Evolutionary conservation across 441 rosid genomes (phyloP).

Genomic region (Eugenia klotzschiana): DNA sequence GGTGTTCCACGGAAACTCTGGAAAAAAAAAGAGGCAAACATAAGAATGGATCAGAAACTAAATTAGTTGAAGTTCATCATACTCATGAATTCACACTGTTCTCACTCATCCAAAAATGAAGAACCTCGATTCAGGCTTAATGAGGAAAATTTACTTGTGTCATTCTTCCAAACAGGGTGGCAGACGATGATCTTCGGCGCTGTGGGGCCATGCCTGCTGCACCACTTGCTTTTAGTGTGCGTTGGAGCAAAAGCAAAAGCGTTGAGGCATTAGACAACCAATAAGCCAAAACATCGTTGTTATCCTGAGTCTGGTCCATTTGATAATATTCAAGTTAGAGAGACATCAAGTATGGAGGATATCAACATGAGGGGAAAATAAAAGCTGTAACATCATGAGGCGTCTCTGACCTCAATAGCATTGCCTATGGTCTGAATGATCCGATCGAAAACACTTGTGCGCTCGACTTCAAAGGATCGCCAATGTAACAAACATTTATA

Average conservation of each 20-base stretch:
- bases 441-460: conserved; percentile 87
- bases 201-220: conserved; percentile 99
- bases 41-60: conserved; percentile 1
- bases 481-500: conserved; percentile 94
- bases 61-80: background rate
- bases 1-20: conserved; percentile 97
- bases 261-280: conserved; percentile 98
- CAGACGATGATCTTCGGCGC: conserved; percentile 95
- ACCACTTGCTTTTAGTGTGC: conserved; percentile 91
- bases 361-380: background rate
- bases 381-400: background rate
- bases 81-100: background rate
- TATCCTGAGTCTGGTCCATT: conserved; percentile 64
- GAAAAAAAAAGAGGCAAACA: conserved; percentile 5
- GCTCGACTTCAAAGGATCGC: conserved; percentile 97
- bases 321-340: conserved; percentile 4
- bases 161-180: conserved; percentile 93
- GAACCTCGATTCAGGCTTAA: background rate
- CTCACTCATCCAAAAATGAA: background rate
- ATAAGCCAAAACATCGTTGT: conserved; percentile 78
- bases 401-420: conserved; percentile 76
- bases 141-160: conserved; percentile 41
- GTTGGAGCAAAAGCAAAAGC: conserved; percentile 85
- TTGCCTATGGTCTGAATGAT: conserved; percentile 90
- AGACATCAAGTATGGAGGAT: conserved; percentile 1